These are phyloP conservation scores for Backusella parvicylindrica DNA, from an alignment of 192 early-diverging fungal genomes.

Conservation along the genomic window DNA sequence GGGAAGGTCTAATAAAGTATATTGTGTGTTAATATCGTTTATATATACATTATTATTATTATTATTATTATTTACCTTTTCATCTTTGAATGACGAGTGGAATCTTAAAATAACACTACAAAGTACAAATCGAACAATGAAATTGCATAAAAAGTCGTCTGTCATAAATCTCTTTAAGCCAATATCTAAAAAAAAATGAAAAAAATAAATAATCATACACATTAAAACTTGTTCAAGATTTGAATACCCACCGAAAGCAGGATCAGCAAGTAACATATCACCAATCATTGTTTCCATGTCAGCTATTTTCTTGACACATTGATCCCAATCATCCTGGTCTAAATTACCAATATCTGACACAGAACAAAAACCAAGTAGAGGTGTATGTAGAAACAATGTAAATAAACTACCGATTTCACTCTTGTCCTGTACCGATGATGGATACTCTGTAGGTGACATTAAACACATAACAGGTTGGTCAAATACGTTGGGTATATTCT, in stretches of 20 bases:
- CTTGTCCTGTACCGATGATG: slow-evolving; percentile 69
- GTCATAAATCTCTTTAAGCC: slow-evolving; percentile 68
- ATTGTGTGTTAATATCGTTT: background rate
- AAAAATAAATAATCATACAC: background rate
- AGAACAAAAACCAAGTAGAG: slow-evolving; percentile 86
- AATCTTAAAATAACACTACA: slow-evolving; percentile 63
- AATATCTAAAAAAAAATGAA: slow-evolving; percentile 31
- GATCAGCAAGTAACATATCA: slow-evolving; percentile 42
- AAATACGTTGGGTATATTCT: slow-evolving; percentile 83
- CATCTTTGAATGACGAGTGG: slow-evolving; percentile 59
- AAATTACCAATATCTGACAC: slow-evolving; percentile 66
- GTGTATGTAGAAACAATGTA: slow-evolving; percentile 91
- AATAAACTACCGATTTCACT: slow-evolving; percentile 85
- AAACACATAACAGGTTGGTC: slow-evolving; percentile 83
- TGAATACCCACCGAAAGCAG: slow-evolving; percentile 12
- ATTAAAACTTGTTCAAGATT: background rate
- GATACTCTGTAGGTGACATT: slow-evolving; percentile 88
- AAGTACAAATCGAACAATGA: slow-evolving; percentile 82
- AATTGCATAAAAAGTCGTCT: slow-evolving; percentile 91
- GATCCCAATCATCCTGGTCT: slow-evolving; percentile 64
- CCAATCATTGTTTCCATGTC: slow-evolving; percentile 51
- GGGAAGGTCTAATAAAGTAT: slow-evolving; percentile 57
- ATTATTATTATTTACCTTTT: slow-evolving; percentile 43
- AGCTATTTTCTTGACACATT: slow-evolving; percentile 52
- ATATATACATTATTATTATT: background rate